Conservation (phyloP, 2,329 filamentous ascomycete genomes). For the Mycosphaerella sp. region DNA sequence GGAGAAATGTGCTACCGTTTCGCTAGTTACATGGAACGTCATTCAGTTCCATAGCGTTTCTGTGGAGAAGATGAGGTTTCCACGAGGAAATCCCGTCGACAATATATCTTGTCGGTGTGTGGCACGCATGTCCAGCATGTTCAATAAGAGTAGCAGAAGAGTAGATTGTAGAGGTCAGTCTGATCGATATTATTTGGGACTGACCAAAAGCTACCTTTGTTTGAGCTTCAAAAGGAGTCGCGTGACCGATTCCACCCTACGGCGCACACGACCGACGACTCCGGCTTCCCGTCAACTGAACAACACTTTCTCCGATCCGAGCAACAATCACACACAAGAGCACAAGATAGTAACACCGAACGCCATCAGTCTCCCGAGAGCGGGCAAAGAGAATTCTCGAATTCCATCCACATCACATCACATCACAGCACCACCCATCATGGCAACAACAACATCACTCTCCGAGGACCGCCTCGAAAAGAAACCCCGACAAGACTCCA, state of each 20-base stretch:
- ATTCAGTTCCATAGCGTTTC: background rate
- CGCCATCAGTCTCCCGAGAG: background rate
- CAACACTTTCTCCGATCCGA: background rate
- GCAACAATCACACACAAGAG: background rate
- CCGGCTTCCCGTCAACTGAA: background rate
- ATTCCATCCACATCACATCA: slow-evolving; percentile 1
- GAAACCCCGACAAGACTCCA: slow-evolving; percentile 1
- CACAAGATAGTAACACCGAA: background rate
- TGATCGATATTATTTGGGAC: too few relatives aligned
- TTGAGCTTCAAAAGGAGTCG: background rate
- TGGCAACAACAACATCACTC: background rate
- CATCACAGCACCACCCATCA: background rate
- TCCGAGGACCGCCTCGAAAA: slow-evolving; percentile 1
- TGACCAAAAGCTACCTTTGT: background rate
- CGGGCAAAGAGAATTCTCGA: background rate
- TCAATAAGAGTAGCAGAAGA: background rate
- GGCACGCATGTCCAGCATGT: background rate
- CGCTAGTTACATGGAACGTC: background rate
- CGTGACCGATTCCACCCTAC: background rate
- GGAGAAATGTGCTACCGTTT: background rate
- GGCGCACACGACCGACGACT: background rate
- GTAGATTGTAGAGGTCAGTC: too few relatives aligned
- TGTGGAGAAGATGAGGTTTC: background rate
- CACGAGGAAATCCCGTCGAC: background rate
- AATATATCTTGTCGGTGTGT: background rate